These are phyloP conservation scores for Misopates orontium DNA, from an alignment of 257 asterid genomes.

Conservation along the genomic window DNA sequence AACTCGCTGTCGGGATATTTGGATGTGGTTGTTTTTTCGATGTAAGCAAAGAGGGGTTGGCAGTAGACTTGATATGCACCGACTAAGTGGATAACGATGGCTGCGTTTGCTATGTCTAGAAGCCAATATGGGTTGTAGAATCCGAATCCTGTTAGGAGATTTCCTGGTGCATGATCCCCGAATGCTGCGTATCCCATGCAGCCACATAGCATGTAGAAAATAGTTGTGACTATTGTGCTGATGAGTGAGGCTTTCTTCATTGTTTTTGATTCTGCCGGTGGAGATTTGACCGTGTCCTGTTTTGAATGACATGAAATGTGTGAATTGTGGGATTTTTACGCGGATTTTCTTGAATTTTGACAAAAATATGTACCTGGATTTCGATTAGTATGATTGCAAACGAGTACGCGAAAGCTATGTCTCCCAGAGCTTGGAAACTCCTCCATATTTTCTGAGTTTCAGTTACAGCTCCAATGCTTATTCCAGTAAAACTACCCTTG, in stretches of 20 bases:
- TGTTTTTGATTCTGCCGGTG: conserved; percentile 54
- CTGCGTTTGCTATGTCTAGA: conserved; percentile 53
- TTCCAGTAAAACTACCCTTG: conserved; percentile 56
- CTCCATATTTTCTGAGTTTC: conserved; percentile 56
- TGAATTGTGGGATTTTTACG: background rate
- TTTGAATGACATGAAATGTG: background rate
- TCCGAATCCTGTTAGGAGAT: conserved; percentile 56
- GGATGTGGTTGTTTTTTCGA: conserved; percentile 37
- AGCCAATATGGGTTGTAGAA: conserved; percentile 62
- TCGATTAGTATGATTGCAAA: conserved; percentile 54
- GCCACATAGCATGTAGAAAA: conserved; percentile 55
- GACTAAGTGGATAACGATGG: conserved; percentile 49
- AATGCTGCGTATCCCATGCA: conserved; percentile 60
- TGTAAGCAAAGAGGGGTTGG: conserved; percentile 54
- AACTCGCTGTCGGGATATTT: conserved; percentile 40
- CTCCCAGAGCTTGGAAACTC: conserved; percentile 56
- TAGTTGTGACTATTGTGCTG: conserved; percentile 42
- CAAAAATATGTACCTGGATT: conserved; percentile 39
- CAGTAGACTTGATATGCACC: conserved; percentile 61
- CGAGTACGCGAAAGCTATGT: conserved; percentile 55
- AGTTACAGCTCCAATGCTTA: conserved; percentile 55
- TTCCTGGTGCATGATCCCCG: conserved; percentile 53
- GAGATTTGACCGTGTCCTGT: conserved; percentile 54
- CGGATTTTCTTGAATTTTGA: background rate
- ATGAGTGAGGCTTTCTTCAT: conserved; percentile 49